Conservation (phyloP, 1,139 yeast genomes). For the Blastobotrys indianensis region DNA sequence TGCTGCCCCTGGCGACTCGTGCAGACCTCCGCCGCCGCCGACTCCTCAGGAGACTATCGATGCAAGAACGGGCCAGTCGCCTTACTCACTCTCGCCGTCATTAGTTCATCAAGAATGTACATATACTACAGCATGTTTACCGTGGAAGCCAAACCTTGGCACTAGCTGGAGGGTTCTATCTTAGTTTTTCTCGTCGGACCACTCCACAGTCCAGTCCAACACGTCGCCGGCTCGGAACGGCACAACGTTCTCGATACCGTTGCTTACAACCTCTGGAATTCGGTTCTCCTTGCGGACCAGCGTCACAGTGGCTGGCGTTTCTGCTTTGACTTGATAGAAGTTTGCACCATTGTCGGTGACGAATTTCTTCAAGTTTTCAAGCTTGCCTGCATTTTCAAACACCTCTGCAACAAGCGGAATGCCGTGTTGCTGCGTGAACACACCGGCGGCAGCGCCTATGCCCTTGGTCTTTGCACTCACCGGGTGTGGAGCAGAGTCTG, state of each 20-base stretch:
- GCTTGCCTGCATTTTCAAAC: slow-evolving; percentile 59
- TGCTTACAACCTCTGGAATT: slow-evolving; percentile 50
- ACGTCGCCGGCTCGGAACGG: slow-evolving; percentile 87
- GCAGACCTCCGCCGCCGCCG: not conserved
- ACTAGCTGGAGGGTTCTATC: slow-evolving; percentile 2
- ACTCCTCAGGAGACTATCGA: no score
- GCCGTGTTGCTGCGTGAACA: slow-evolving; percentile 81
- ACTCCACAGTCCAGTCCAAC: slow-evolving; percentile 69
- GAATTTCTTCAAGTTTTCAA: slow-evolving; percentile 64
- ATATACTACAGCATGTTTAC: not conserved
- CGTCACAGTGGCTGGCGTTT: slow-evolving; percentile 29
- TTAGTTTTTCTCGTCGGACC: slow-evolving; percentile 38
- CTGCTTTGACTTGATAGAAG: slow-evolving; percentile 56
- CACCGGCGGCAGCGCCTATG: slow-evolving; percentile 93
- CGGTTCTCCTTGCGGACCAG: slow-evolving; percentile 44
- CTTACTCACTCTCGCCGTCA: no score
- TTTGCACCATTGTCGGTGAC: slow-evolving; percentile 66
- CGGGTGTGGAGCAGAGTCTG: slow-evolving; percentile 98
- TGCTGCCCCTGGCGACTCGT: slow-evolving; percentile 4
- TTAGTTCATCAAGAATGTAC: no score
- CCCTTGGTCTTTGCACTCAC: slow-evolving; percentile 67
- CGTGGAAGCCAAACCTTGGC: slow-evolving; percentile 3
- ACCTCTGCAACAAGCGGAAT: slow-evolving; percentile 81
- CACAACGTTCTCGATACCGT: slow-evolving; percentile 55
- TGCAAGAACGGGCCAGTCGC: no score